Evolutionary conservation across 1,284 basidiomycete species (phyloP), one percentile per base, ranked within the genome.

Genomic region (Austropuccinia psidii): DNA sequence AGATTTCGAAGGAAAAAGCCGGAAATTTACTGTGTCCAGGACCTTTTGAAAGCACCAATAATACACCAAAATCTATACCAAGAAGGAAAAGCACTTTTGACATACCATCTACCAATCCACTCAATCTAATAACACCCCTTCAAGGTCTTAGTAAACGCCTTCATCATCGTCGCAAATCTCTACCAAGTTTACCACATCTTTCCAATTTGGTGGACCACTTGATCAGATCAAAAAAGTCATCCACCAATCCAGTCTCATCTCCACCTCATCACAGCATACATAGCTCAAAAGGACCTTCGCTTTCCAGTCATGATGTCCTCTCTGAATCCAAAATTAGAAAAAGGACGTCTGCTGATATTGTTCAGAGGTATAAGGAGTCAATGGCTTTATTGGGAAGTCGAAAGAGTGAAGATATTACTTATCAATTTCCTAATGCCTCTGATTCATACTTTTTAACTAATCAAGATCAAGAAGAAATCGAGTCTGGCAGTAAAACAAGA

Each of bases 331-430:
- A 70, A 29, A 27, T 47, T 21, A 64, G 62, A 39, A 50, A 45
- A 19, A 43, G 69, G 27, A 73, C 69, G 45, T 73, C 69, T 37
- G 49, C 57, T 27, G 69, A 73, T 61, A 73, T 73, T 21, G 69
- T 58, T 17, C 43, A 73, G 43, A 43, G 69, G 27, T 73, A 73
- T 45, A 57, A 62, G 21, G 45, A 62, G 39, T 62, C 69, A 49
- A 62, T 73, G 13, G 60, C 47, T 11, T 62, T 73, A 49, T 47
- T 73, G 19, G 69, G 52, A 27, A 39, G 49, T 27, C 57, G 69
- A 6, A 64, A 61, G 19, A 62, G 47, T 29, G 69, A 73, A 33
- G 58, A 73, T 29, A 50, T 60, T 57, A 61, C 57, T 24, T 58
- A 58, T 17, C 50, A 68, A 43, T 49, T 55, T 45, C 52, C 52